Conservation (phyloP, 2,329 filamentous ascomycete genomes). For the Lojkania enalia region DNA sequence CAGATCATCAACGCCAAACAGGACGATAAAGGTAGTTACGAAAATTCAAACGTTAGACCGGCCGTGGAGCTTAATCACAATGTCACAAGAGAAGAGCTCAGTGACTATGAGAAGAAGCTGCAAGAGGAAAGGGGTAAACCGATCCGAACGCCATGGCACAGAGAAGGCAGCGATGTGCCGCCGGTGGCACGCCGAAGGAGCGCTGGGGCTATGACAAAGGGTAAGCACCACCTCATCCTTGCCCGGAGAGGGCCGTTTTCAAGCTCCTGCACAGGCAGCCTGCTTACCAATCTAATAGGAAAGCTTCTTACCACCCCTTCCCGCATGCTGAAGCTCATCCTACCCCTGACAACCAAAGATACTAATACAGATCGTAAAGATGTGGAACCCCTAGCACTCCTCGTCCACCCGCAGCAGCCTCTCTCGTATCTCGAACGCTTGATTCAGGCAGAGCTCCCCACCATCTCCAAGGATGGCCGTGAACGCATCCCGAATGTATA, state of each 20-base stretch:
- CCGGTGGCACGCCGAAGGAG: constrained; percentile 57
- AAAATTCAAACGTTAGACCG: constrained; percentile 41
- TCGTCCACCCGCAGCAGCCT: constrained; percentile 88
- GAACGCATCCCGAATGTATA: constrained; percentile 73
- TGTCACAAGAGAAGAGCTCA: constrained; percentile 50
- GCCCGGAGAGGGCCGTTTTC: not conserved
- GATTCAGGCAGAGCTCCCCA: constrained; percentile 83
- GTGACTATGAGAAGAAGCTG: constrained; percentile 49
- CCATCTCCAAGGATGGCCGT: constrained; percentile 64
- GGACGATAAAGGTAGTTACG: constrained; percentile 18
- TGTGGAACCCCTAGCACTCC: constrained; percentile 81
- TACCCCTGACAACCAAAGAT: constrained; percentile 70
- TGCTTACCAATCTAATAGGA: constrained; percentile 50
- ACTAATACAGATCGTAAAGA: constrained; percentile 64
- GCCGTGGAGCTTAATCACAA: constrained; percentile 49
- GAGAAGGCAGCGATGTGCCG: constrained; percentile 62
- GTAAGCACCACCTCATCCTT: constrained; percentile 38
- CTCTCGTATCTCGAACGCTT: constrained; percentile 87
- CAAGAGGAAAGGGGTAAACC: constrained; percentile 58
- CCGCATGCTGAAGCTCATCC: constrained; percentile 76
- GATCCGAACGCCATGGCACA: constrained; percentile 66
- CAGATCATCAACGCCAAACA: no score
- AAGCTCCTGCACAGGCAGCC: not conserved
- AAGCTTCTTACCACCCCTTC: constrained; percentile 81
- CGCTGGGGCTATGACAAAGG: constrained; percentile 67